A percentile compares a stretch with the other conserved stretches of the same genome.
phyloP scores from a whole-genome alignment of 176 grass and related monocot genomes.

The Ensete glaucum region DNA sequence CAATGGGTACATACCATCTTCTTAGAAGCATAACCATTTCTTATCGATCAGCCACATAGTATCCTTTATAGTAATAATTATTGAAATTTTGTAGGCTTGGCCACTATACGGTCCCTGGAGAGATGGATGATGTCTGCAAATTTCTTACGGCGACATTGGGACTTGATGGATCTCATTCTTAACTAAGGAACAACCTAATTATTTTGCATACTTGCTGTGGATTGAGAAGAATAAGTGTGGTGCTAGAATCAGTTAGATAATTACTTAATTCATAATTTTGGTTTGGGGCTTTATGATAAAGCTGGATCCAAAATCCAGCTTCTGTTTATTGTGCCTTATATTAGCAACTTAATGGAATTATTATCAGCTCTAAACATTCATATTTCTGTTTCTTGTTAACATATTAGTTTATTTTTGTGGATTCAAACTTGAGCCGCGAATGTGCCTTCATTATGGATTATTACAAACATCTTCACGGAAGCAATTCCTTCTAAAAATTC shows the following conservation, averaged over 20 bases:
- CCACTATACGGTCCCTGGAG: constrained; percentile 88
- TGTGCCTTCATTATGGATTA: too few relatives aligned
- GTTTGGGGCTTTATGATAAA: constrained; percentile 2
- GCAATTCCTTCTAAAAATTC: too few relatives aligned
- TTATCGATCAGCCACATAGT: neutral
- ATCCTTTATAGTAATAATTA: neutral
- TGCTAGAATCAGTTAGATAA: neutral
- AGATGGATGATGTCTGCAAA: constrained; percentile 93
- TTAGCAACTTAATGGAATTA: neutral
- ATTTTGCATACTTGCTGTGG: neutral
- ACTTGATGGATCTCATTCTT: constrained; percentile 40
- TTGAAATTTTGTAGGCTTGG: constrained; percentile 54
- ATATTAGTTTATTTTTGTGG: neutral
- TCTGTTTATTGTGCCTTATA: constrained; percentile 1
- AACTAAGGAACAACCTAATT: neutral
- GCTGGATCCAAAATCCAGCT: neutral
- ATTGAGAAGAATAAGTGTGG: constrained; percentile 5
- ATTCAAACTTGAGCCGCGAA: neutral
- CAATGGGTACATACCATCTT: constrained; percentile 40
- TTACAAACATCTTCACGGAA: too few relatives aligned
- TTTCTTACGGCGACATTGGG: constrained; percentile 51
- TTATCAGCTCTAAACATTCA: neutral
- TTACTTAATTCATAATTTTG: neutral
- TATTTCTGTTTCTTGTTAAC: neutral
- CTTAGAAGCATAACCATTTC: neutral